phyloP scores from a whole-genome alignment of 495 filamentous ascomycete species.

The Podospora pseudoanserina region DNA sequence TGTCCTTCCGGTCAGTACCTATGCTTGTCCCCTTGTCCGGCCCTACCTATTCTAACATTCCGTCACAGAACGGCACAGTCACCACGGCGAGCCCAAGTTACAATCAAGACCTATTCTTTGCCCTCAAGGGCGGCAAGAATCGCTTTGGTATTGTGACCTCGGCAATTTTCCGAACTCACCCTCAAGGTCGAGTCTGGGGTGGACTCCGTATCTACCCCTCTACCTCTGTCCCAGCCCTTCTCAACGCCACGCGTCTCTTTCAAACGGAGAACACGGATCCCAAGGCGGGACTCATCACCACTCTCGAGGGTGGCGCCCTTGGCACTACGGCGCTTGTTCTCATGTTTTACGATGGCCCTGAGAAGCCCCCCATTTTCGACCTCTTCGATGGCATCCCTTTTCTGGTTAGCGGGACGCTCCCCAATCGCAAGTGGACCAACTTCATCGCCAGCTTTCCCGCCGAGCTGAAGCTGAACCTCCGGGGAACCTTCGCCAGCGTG shows the following conservation, averaged over 20 bases:
- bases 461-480: slow-evolving; percentile 16
- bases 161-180: slow-evolving; percentile 47
- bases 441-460: slow-evolving; percentile 33
- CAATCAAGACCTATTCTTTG: slow-evolving; percentile 55
- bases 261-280: slow-evolving; percentile 36
- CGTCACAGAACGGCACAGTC: slow-evolving; percentile 25
- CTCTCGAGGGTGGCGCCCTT: slow-evolving; percentile 40
- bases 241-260: slow-evolving; percentile 52
- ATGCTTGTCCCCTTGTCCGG: neutral
- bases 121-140: slow-evolving; percentile 50
- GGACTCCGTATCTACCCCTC: slow-evolving; percentile 45
- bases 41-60: neutral
- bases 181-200: slow-evolving; percentile 30
- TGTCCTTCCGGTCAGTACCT: slow-evolving; percentile 25
- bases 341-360: slow-evolving; percentile 57
- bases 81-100: slow-evolving; percentile 18
- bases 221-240: slow-evolving; percentile 33
- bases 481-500: slow-evolving; percentile 25
- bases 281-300: slow-evolving; percentile 53
- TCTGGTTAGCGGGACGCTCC: slow-evolving; percentile 45
- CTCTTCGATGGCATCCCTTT: slow-evolving; percentile 52
- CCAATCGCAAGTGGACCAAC: slow-evolving; percentile 46
- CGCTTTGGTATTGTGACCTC: slow-evolving; percentile 53
- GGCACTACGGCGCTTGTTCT: slow-evolving; percentile 55
- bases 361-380: slow-evolving; percentile 53